phyloP scores from a whole-genome alignment of 164 flowering plant species.

The Paratinospora sagittata region DNA sequence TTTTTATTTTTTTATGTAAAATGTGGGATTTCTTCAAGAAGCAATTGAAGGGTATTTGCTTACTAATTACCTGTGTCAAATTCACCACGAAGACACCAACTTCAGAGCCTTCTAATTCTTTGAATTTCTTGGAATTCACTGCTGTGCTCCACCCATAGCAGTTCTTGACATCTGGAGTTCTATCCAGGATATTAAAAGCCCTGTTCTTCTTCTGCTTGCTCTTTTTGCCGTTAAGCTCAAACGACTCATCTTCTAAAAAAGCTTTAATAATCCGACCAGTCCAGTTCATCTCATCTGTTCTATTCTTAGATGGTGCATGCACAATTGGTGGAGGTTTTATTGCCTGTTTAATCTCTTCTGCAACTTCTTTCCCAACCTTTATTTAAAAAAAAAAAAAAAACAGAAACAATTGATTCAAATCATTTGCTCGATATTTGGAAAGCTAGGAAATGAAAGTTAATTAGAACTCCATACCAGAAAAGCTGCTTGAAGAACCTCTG shows the following conservation, averaged over 20 bases:
- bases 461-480: conserved; percentile 38
- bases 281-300: conserved; percentile 21
- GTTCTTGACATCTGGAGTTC: conserved; percentile 53
- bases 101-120: conserved; percentile 33
- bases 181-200: conserved; percentile 44
- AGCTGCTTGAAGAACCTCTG: conserved; percentile 50
- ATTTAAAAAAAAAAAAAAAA: no score
- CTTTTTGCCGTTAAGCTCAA: conserved; percentile 27
- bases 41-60: not conserved
- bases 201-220: conserved; percentile 34
- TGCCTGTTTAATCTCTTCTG: conserved; percentile 36
- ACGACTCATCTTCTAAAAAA: conserved; percentile 20
- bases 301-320: conserved; percentile 27
- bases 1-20: no score
- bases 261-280: conserved; percentile 29
- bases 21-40: no score
- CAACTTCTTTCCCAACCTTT: conserved; percentile 53
- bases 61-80: conserved; percentile 49
- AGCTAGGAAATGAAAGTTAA: not conserved
- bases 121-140: conserved; percentile 34
- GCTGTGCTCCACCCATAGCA: conserved; percentile 72
- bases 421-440: not conserved
- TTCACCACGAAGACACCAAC: conserved; percentile 74
- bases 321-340: conserved; percentile 43
- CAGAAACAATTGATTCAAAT: not conserved